phyloP scores from a whole-genome alignment of 192 early-diverging fungal genomes.

The Backusella morwellensis region DNA sequence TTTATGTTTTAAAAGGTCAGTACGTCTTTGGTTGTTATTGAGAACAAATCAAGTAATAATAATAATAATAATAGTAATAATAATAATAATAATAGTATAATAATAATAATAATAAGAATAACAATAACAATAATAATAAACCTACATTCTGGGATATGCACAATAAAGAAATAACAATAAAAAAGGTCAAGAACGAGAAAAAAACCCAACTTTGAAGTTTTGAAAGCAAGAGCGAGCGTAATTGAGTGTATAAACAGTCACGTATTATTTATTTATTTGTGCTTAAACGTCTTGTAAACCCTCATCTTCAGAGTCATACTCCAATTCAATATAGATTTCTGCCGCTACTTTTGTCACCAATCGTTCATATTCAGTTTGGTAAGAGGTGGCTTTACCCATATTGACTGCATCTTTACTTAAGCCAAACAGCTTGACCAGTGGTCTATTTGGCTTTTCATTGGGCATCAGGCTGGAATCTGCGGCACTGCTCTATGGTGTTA shows the following conservation, averaged over 20 bases:
- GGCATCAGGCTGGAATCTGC: background rate
- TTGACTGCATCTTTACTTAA: conserved; percentile 23
- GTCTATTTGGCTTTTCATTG: background rate
- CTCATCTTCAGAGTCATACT: background rate
- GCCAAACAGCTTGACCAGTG: background rate
- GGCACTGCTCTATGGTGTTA: background rate
- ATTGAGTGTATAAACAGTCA: background rate
- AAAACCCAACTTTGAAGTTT: too few species aligned
- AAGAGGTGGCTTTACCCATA: conserved; percentile 23
- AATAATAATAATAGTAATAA: background rate
- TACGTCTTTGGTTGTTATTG: background rate
- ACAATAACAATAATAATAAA: background rate
- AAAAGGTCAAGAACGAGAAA: background rate
- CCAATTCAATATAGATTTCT: conserved; percentile 23
- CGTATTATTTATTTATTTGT: background rate
- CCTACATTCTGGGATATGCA: background rate
- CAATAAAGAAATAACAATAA: background rate
- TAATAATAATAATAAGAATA: background rate
- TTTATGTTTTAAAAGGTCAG: background rate
- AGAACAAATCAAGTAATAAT: background rate
- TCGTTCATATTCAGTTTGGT: conserved; percentile 27
- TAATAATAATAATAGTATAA: too few species aligned
- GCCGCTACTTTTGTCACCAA: conserved; percentile 20
- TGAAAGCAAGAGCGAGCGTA: too few species aligned
- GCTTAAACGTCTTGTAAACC: background rate